Base-by-base conservation (phyloP, 2,329 filamentous ascomycete genomes). In the Ceratocystis huliohia region DNA sequence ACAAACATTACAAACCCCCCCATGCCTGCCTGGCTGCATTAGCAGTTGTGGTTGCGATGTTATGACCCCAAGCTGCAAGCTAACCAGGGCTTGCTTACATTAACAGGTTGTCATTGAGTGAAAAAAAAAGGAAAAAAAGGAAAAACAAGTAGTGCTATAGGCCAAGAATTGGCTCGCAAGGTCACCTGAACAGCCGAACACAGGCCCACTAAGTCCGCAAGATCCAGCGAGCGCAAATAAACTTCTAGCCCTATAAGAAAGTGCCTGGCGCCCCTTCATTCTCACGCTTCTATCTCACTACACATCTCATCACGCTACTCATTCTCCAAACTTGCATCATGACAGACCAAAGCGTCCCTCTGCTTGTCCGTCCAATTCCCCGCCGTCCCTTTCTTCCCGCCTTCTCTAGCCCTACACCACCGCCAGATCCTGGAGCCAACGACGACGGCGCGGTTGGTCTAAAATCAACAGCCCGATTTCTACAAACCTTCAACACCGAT, bases 381-480 rank as follows among this genome's bases (percentile, higher is more conserved):
- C 84, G 87, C 68, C 84, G 89, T 57, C 82, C 87, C 17, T 92
- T 92, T 76, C 82, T 86, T 37, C 74, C 87, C 68, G 80, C 80
- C 67, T 76, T 80, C 59, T 75, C 75, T 64, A 77, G 75, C 69
- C 76, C 77, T 46, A 80, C 78, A 7, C 79, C 80, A 5, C 78
- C 78, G 0, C 73, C 74, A 33, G 72, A 74, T 28, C 72, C 75
- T 48, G 73, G 74, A 33, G 72, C 74, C 66, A 69, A 67, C 37
- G 33, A 1, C 56, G 50, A 67, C 13, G 72, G 73, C 17, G 71
- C 76, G 37, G 72, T 74, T 20, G 75, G 62, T 28, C 72, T 68
- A 76, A 66, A 45, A 66, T 61, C 48, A 28, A 61, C 56, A 22
- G 56, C 67, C 30, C 44, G 63, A 25, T 67, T 62, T 50, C 64